Percentiles rank a stretch among this genome's conserved stretches.
Evolutionary conservation across 2,329 filamentous ascomycete species (phyloP).

Genomic region (Aspergillus bombycis): DNA sequence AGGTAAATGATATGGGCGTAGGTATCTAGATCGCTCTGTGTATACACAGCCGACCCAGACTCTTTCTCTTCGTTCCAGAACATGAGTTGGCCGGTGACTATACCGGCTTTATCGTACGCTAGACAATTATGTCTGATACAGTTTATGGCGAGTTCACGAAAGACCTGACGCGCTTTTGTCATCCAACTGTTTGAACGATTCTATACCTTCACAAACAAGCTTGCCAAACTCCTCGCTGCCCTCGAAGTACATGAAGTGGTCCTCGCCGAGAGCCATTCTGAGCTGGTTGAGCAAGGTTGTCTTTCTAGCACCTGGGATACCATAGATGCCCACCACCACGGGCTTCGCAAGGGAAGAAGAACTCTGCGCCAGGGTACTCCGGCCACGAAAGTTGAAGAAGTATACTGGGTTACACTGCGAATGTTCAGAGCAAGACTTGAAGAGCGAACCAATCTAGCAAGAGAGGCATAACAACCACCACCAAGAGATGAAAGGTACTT

Average conservation of each 20-base stretch:
- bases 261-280: background rate
- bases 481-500: background rate
- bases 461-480: background rate
- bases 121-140: background rate
- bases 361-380: too few relatives aligned
- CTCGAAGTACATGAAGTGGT: background rate
- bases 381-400: too few relatives aligned
- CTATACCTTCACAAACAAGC: background rate
- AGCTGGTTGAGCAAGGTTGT: background rate
- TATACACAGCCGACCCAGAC: constrained; percentile 42
- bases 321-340: background rate
- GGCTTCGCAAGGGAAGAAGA: background rate
- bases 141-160: background rate
- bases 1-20: constrained; percentile 66
- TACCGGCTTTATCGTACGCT: constrained; percentile 28
- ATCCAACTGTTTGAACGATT: background rate
- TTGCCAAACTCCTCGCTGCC: background rate
- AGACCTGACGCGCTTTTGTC: background rate
- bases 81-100: constrained; percentile 61
- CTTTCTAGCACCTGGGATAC: background rate
- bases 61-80: constrained; percentile 51
- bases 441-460: background rate
- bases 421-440: too few relatives aligned
- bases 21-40: constrained; percentile 47
- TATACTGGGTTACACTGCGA: too few relatives aligned